Evolutionary conservation across 306 rosid species (phyloP), one percentile per base, ranked within the genome.

Genomic region (Lathyrus tuberosus): DNA sequence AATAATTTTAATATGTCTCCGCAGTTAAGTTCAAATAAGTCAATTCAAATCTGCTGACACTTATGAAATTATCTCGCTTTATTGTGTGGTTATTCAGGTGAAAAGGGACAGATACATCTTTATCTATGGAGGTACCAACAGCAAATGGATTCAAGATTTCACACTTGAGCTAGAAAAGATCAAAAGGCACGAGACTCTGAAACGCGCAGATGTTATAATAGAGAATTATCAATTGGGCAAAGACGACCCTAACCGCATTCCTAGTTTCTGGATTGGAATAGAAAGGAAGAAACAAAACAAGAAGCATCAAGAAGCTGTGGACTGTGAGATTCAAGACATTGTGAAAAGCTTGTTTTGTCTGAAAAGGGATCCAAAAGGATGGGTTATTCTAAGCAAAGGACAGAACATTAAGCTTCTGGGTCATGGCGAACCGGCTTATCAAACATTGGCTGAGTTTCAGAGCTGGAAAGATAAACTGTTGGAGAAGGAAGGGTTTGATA

Each of bases 341-440:
- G 81, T 65, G 0, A 66, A 71, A 60, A 17, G 18, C 43, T 51
- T 80, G 41, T 56, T 76, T 15, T 62, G 75, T 59, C 72, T 76
- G 5, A 76, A 40, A 13, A 17, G 70, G 3, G 78, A 80, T 7
- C 81, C 71, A 18, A 73, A 72, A 10, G 84, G 84, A 10, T 80
- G 84, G 81, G 74, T 64, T 17, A 44, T 80, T 52, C 75, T 80
- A 7, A 71, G 71, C 68, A 76, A 80, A 80, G 84, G 84, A 15
- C 0, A 9, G 0, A 71, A 67, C 62, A 61, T 80, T 5, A 71
- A 70, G 37, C 47, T 41, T 2, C 24, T 80, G 2, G 69, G 75
- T 35, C 81, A 72, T 17, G 81, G 81, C 0, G 75, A 80, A 37
- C 14, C 78, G 30, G 72, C 72, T 30, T 66, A 71, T n/a, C 48